Percentiles rank a stretch among this genome's conserved stretches.
Conservation (phyloP, 2,329 filamentous ascomycete genomes). For the Hypoxylon sp. region DNA sequence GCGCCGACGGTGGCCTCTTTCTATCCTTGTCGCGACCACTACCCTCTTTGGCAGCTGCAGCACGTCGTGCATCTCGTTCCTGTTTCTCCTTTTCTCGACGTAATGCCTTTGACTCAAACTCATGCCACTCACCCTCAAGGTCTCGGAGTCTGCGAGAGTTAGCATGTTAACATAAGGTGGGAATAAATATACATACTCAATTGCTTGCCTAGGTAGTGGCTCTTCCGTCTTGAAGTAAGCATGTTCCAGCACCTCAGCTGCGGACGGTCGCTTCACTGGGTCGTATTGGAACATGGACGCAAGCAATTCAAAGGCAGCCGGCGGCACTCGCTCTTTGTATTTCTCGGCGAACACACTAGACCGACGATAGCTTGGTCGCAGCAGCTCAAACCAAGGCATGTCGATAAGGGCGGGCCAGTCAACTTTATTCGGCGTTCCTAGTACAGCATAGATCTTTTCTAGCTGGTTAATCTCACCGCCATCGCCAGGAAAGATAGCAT, state of each 20-base stretch:
- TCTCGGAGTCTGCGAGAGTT: slow-evolving; percentile 73
- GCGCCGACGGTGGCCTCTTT: slow-evolving; percentile 48
- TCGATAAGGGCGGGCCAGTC: slow-evolving; percentile 94
- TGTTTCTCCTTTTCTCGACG: slow-evolving; percentile 87
- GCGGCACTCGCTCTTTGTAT: slow-evolving; percentile 82
- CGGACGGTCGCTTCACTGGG: slow-evolving; percentile 84
- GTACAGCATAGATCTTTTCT: slow-evolving; percentile 93
- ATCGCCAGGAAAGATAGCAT: slow-evolving; percentile 95
- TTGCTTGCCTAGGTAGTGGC: slow-evolving; percentile 80
- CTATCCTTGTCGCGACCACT: slow-evolving; percentile 53
- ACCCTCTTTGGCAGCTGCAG: slow-evolving; percentile 59
- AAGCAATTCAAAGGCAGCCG: slow-evolving; percentile 86
- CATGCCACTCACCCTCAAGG: slow-evolving; percentile 96
- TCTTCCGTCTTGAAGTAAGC: slow-evolving; percentile 89
- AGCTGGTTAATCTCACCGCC: slow-evolving; percentile 96
- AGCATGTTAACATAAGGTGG: slow-evolving; percentile 53
- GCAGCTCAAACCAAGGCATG: slow-evolving; percentile 96
- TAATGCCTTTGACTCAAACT: slow-evolving; percentile 96
- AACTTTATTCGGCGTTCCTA: slow-evolving; percentile 86
- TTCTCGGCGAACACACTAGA: slow-evolving; percentile 84
- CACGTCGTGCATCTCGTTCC: slow-evolving; percentile 67
- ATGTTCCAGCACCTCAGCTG: slow-evolving; percentile 86
- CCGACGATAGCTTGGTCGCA: slow-evolving; percentile 82
- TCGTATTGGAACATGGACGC: slow-evolving; percentile 91
- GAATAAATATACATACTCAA: slow-evolving; percentile 74